Percentiles rank a stretch among this genome's conserved stretches.
Conservation (phyloP, 148 eudicot species). For the Rhododendron molle region DNA sequence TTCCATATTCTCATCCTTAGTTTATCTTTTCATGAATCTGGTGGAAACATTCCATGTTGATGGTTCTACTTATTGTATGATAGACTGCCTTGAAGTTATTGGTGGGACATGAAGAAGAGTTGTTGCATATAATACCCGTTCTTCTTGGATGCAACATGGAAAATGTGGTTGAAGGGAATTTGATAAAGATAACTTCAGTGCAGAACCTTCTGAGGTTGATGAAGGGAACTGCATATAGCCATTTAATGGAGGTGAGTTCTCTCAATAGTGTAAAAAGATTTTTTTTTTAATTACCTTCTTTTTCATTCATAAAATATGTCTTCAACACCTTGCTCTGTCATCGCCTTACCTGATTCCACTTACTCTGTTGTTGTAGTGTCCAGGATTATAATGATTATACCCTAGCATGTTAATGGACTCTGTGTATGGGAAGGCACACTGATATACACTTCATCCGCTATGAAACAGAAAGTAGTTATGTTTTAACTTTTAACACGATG, state of each 20-base stretch:
- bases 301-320: neutral
- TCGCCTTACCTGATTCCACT: neutral
- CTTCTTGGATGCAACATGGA: conserved; percentile 63
- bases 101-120: conserved; percentile 56
- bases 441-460: neutral
- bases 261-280: neutral
- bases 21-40: neutral
- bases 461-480: neutral
- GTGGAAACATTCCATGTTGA: neutral
- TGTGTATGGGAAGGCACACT: neutral
- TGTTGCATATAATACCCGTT: conserved; percentile 52
- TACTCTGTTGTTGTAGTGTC: neutral
- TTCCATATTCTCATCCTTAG: neutral
- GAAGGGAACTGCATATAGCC: conserved; percentile 86
- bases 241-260: conserved; percentile 82
- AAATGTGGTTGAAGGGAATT: conserved; percentile 35
- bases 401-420: neutral
- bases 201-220: conserved; percentile 45
- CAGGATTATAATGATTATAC: neutral
- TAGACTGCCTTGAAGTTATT: conserved; percentile 84
- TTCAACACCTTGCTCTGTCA: neutral
- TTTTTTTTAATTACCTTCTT: too few species aligned
- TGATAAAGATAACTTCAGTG: conserved; percentile 30
- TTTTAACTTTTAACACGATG: neutral
- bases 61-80: conserved; percentile 21